Evolutionary conservation across 2,329 filamentous ascomycete species (phyloP).

Genomic region (Decorospora gaudefroyi): DNA sequence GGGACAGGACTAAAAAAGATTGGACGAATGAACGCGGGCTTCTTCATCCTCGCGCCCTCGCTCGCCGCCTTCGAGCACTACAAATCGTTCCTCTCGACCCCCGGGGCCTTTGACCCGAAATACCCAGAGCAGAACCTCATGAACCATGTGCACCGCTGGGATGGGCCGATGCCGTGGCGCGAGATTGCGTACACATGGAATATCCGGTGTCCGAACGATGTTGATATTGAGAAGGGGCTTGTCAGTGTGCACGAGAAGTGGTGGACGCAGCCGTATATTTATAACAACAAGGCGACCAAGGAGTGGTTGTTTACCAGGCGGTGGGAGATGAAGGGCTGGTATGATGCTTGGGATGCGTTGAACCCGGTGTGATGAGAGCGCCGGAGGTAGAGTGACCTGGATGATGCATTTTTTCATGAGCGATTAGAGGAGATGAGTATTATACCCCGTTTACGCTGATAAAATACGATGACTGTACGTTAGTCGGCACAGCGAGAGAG

Average conservation of each 20-base stretch:
- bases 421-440: too few relatives aligned
- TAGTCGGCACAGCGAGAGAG: too few relatives aligned
- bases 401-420: too few relatives aligned
- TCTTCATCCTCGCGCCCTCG: constrained; percentile 45
- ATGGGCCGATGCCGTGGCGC: constrained; percentile 51
- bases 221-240: constrained; percentile 45
- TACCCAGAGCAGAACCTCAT: constrained; percentile 48
- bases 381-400: too few relatives aligned
- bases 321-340: constrained; percentile 50
- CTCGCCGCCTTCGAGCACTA: constrained; percentile 42
- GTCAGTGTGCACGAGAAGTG: constrained; percentile 49
- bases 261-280: constrained; percentile 41
- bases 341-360: constrained; percentile 36
- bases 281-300: constrained; percentile 34
- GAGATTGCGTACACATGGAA: constrained; percentile 47
- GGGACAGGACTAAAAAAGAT: constrained; percentile 35
- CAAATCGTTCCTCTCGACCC: constrained; percentile 32
- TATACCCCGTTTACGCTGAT: too few relatives aligned
- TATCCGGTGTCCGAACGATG: constrained; percentile 43
- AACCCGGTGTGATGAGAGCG: too few relatives aligned
- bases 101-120: constrained; percentile 39
- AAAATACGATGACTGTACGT: too few relatives aligned
- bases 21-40: constrained; percentile 46
- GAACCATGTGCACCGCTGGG: constrained; percentile 44
- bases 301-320: constrained; percentile 41